Evolutionary conservation across 2,329 filamentous ascomycete genomes (phyloP).

Genomic region (Lasiodiplodia citricola): DNA sequence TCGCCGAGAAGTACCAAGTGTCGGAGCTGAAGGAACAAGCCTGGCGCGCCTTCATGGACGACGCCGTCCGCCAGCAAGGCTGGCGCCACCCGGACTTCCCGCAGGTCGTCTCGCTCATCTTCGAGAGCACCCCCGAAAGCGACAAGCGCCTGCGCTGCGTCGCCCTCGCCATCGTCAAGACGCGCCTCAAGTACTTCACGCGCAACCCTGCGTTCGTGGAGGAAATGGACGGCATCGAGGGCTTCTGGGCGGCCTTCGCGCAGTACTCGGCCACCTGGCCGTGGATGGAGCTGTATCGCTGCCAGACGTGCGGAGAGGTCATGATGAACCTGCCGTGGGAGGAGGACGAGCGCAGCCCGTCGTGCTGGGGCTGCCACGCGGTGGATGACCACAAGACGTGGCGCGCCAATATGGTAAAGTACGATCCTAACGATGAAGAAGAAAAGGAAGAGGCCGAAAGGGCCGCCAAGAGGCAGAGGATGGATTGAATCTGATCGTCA

Average conservation of each 20-base stretch:
- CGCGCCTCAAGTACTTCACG: constrained; percentile 6
- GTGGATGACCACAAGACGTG: not conserved
- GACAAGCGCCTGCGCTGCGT: not conserved
- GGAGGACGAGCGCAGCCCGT: not conserved
- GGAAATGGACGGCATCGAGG: not conserved
- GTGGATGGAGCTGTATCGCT: constrained; percentile 7
- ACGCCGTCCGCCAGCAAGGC: not conserved
- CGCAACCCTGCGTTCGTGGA: constrained; percentile 9
- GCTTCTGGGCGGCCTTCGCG: not conserved
- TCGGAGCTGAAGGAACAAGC: not conserved
- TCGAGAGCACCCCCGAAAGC: not conserved
- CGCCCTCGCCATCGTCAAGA: not conserved
- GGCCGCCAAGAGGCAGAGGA: constrained; percentile 7
- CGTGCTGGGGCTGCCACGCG: not conserved
- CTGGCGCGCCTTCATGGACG: not conserved
- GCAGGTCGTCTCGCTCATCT: not conserved
- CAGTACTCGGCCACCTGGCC: constrained; percentile 1
- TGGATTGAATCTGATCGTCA: not conserved
- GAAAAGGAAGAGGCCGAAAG: not conserved
- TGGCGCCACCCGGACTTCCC: not conserved
- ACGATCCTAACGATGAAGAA: not conserved
- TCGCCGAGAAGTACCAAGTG: constrained; percentile 19
- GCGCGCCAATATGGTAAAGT: not conserved
- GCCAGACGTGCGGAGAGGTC: not conserved
- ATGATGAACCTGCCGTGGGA: constrained; percentile 2